Percentiles rank a stretch among this genome's conserved stretches.
Conservation (phyloP, 139 green algal species). For the Tetraselmis chui region DNA sequence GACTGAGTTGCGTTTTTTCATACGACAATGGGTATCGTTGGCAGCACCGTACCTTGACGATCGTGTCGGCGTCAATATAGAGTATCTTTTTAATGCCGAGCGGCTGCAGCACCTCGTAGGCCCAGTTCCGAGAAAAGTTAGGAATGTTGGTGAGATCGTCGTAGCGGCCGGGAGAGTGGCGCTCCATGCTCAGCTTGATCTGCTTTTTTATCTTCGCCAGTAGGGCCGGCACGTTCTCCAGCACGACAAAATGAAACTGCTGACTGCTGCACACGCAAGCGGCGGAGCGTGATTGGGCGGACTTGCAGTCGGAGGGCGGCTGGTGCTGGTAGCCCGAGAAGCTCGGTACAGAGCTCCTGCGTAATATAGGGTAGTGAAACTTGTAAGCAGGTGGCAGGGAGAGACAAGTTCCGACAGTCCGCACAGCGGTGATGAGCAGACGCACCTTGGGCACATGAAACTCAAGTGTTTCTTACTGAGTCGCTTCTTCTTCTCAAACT, state of each 20-base stretch:
- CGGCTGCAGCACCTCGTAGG: slow-evolving; percentile 3
- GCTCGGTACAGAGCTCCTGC: too few relatives aligned
- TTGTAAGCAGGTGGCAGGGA: too few relatives aligned
- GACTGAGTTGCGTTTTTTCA: too few relatives aligned
- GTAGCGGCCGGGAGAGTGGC: neutral
- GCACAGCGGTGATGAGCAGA: too few relatives aligned
- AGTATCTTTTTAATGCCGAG: slow-evolving; percentile 7
- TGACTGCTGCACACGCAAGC: neutral
- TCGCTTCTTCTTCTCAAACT: neutral
- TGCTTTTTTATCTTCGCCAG: neutral
- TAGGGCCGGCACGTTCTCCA: neutral
- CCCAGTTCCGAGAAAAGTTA: slow-evolving; percentile 13
- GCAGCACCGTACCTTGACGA: too few relatives aligned
- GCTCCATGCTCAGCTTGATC: neutral
- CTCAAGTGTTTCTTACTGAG: neutral
- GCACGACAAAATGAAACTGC: neutral
- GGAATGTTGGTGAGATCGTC: neutral
- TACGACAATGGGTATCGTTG: too few relatives aligned
- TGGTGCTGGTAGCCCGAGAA: too few relatives aligned
- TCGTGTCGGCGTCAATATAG: slow-evolving; percentile 14
- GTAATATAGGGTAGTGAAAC: too few relatives aligned
- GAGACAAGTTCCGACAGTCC: too few relatives aligned
- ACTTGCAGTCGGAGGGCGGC: neutral
- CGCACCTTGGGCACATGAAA: neutral
- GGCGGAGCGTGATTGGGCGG: neutral